phyloP scores from a whole-genome alignment of 2,329 filamentous ascomycete genomes.

The Cadophora gregata region DNA sequence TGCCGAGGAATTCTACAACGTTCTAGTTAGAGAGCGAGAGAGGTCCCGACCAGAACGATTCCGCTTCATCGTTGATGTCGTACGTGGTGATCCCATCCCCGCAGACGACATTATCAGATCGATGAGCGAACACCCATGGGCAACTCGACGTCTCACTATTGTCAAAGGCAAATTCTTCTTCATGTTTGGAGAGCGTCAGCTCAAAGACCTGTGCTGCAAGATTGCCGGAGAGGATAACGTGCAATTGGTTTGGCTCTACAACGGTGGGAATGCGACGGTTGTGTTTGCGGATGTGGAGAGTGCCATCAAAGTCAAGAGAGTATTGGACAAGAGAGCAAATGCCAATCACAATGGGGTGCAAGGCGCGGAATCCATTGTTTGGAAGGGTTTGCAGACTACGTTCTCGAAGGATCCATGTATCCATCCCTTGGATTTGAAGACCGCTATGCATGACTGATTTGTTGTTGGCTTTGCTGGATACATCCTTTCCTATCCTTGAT shows the following conservation, averaged over 20 bases:
- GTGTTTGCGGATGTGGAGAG: conserved; percentile 40
- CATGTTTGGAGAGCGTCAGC: conserved; percentile 34
- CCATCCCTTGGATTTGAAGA: conserved; percentile 32
- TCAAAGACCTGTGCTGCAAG: conserved; percentile 36
- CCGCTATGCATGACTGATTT: conserved; percentile 23
- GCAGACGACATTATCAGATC: conserved; percentile 35
- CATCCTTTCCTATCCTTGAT: neutral
- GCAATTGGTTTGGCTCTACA: conserved; percentile 42
- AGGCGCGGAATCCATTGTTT: conserved; percentile 28
- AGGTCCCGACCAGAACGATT: conserved; percentile 34
- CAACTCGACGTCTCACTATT: conserved; percentile 42
- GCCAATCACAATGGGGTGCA: conserved; percentile 11
- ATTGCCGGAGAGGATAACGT: conserved; percentile 37
- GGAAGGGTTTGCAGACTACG: conserved; percentile 36
- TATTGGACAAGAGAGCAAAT: conserved; percentile 33
- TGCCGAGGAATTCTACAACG: conserved; percentile 35
- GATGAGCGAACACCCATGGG: conserved; percentile 36
- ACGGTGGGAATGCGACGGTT: conserved; percentile 44
- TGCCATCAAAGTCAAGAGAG: conserved; percentile 39
- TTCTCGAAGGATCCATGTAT: conserved; percentile 42
- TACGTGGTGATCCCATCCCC: conserved; percentile 35
- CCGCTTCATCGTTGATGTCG: conserved; percentile 38
- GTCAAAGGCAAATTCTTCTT: conserved; percentile 44
- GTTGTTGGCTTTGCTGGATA: neutral
- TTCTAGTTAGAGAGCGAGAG: conserved; percentile 32